Conservation (phyloP, 1,284 basidiomycete species). For the Inonotus hispidus region DNA sequence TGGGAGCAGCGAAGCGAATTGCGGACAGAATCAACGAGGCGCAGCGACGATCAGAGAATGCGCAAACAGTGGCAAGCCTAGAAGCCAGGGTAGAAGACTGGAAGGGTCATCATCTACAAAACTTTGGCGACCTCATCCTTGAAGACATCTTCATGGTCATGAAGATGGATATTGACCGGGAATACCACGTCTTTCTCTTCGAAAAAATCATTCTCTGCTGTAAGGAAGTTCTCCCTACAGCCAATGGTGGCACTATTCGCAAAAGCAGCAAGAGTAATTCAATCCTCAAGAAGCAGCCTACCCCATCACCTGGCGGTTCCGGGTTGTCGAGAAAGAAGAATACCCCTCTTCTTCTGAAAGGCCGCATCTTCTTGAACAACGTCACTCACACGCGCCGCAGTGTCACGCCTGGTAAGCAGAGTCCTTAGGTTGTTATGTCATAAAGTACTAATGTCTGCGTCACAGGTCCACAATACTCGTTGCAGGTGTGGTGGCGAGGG, state of each 20-base stretch:
- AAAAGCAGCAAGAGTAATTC: constrained; percentile 70
- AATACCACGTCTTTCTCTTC: constrained; percentile 98
- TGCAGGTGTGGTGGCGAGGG: constrained; percentile 92
- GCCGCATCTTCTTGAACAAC: constrained; percentile 96
- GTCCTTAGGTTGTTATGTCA: neutral
- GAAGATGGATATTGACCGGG: constrained; percentile 94
- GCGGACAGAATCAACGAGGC: constrained; percentile 97
- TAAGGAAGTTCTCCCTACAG: constrained; percentile 68
- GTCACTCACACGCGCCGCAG: constrained; percentile 74
- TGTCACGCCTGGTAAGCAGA: constrained; percentile 52
- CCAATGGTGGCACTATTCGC: constrained; percentile 24
- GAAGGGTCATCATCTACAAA: constrained; percentile 95
- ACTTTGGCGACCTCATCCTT: constrained; percentile 89
- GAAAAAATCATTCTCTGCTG: constrained; percentile 99
- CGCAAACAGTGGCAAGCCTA: constrained; percentile 86
- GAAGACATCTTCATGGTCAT: constrained; percentile 96
- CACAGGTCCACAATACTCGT: constrained; percentile 46
- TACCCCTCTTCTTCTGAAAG: constrained; percentile 86
- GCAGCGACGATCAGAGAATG: constrained; percentile 81
- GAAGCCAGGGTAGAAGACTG: constrained; percentile 92
- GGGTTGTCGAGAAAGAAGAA: constrained; percentile 64
- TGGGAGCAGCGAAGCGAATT: constrained; percentile 86
- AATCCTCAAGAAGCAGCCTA: constrained; percentile 67
- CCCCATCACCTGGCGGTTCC: constrained; percentile 40
- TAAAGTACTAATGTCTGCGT: constrained; percentile 28